Evolutionary conservation across 2,329 filamentous ascomycete genomes (phyloP).

Genomic region (Fusarium foetens): DNA sequence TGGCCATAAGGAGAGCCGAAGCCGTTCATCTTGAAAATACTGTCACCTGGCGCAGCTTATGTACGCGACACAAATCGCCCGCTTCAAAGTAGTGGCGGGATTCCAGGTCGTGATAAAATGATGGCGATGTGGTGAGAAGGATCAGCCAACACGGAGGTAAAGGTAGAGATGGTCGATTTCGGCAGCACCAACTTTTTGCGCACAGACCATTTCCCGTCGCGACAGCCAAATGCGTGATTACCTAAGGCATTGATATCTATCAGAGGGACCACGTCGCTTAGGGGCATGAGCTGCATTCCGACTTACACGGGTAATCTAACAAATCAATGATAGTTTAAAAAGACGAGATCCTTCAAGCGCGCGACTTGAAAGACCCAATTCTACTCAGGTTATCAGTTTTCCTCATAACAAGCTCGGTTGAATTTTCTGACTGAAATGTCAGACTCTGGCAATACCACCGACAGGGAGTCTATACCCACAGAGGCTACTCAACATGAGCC

Average conservation of each 20-base stretch:
- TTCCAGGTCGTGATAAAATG: neutral
- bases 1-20: conserved; percentile 60
- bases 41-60: neutral
- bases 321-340: conserved; percentile 15
- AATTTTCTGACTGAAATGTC: conserved; percentile 24
- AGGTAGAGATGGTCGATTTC: conserved; percentile 16
- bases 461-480: conserved; percentile 34
- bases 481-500: conserved; percentile 26
- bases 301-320: conserved; percentile 37
- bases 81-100: neutral
- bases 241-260: conserved; percentile 3
- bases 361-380: neutral
- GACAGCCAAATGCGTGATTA: conserved; percentile 11
- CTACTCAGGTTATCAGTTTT: neutral
- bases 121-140: conserved; percentile 14
- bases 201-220: conserved; percentile 33
- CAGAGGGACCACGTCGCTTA: conserved; percentile 38
- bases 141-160: conserved; percentile 21
- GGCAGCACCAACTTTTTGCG: conserved; percentile 40
- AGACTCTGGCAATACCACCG: conserved; percentile 30
- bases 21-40: conserved; percentile 65
- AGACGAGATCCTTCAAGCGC: neutral
- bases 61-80: conserved; percentile 14
- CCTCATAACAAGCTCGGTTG: neutral
- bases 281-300: conserved; percentile 34